These are phyloP conservation scores for Epichloe amarillans DNA, from an alignment of 2,329 filamentous ascomycete species.

Conservation along the genomic window DNA sequence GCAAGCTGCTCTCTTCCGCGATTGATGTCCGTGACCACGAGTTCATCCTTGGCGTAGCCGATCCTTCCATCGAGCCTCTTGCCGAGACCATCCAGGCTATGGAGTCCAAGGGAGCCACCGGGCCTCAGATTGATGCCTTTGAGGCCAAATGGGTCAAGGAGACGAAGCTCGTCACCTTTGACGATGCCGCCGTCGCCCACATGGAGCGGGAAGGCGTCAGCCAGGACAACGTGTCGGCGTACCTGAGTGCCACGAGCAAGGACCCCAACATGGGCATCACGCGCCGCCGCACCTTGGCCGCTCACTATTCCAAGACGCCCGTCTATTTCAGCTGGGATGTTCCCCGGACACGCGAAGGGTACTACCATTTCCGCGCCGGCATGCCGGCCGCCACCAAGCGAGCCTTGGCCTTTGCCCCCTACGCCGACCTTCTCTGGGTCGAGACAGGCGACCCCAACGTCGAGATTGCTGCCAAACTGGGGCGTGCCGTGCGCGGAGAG, in stretches of 20 bases:
- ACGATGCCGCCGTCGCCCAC: constrained; percentile 74
- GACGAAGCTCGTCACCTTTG: constrained; percentile 77
- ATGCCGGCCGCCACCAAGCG: constrained; percentile 84
- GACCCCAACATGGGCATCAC: constrained; percentile 67
- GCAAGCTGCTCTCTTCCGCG: constrained; percentile 76
- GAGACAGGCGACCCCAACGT: constrained; percentile 88
- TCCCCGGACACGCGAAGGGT: constrained; percentile 84
- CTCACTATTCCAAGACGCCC: constrained; percentile 49
- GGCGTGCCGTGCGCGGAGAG: constrained; percentile 55
- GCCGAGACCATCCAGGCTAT: constrained; percentile 83
- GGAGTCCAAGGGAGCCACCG: constrained; percentile 66
- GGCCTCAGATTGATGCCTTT: constrained; percentile 70
- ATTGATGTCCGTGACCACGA: constrained; percentile 94
- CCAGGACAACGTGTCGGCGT: constrained; percentile 51
- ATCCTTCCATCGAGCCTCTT: constrained; percentile 60
- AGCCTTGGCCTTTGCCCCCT: constrained; percentile 80
- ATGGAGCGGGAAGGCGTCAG: constrained; percentile 52
- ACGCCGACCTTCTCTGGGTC: constrained; percentile 91
- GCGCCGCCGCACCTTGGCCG: constrained; percentile 60
- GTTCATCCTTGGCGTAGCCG: constrained; percentile 80
- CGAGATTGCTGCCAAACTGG: constrained; percentile 60
- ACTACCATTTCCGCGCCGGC: constrained; percentile 79
- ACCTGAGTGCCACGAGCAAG: constrained; percentile 45
- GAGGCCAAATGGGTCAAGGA: constrained; percentile 82
- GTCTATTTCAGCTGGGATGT: constrained; percentile 84